Percentiles rank a stretch among this genome's conserved stretches.
Conservation (phyloP, 2,329 filamentous ascomycete species). For the Fusarium brevicatenulatum region DNA sequence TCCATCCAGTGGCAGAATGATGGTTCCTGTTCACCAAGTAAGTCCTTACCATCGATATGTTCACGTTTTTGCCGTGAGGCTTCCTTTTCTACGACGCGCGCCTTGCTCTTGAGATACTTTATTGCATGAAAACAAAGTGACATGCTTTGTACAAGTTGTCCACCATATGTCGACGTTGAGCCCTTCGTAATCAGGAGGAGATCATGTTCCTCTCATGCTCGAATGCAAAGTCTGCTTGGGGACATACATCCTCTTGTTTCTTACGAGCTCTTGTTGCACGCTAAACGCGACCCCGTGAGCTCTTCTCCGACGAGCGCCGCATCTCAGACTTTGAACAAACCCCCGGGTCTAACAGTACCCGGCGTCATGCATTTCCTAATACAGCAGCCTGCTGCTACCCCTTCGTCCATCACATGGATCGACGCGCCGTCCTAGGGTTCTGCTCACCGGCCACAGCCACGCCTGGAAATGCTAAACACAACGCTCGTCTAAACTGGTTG, state of each 20-base stretch:
- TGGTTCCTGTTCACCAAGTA: neutral
- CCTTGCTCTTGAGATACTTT: conserved; percentile 26
- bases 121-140: conserved; percentile 11
- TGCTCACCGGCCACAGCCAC: conserved; percentile 44
- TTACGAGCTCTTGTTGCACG: conserved; percentile 28
- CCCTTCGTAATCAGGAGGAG: conserved; percentile 20
- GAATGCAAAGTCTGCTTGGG: conserved; percentile 8
- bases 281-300: conserved; percentile 44
- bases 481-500: conserved; percentile 3
- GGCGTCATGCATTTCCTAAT: conserved; percentile 44
- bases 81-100: conserved; percentile 13
- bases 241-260: conserved; percentile 7
- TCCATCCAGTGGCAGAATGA: conserved; percentile 8
- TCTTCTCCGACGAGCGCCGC: conserved; percentile 32
- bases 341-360: conserved; percentile 30
- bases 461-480: conserved; percentile 21
- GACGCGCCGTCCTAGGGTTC: conserved; percentile 27
- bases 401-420: conserved; percentile 44
- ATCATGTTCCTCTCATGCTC: conserved; percentile 11
- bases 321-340: conserved; percentile 32
- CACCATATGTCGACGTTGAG: neutral
- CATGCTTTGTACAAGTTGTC: neutral
- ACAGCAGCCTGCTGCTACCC: conserved; percentile 40
- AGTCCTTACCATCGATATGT: neutral
- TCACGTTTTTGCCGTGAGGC: neutral